Evolutionary conservation across 176 grass and related monocot genomes (phyloP).

Genomic region (Alloteropsis semialata): DNA sequence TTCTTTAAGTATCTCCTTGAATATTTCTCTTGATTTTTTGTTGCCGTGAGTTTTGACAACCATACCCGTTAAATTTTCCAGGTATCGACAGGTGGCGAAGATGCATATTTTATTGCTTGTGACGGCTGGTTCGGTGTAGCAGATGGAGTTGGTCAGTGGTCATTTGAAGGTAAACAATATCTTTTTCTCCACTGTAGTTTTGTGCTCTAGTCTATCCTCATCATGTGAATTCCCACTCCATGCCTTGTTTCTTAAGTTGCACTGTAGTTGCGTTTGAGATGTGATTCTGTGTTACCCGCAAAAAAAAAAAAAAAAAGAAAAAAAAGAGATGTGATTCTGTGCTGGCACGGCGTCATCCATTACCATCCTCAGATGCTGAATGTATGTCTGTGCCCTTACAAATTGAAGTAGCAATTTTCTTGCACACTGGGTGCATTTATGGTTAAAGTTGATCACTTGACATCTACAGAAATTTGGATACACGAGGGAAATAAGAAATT

Average conservation of each 20-base stretch:
- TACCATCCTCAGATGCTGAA: not conserved
- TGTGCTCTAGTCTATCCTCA: not conserved
- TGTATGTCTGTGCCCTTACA: not conserved
- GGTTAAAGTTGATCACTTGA: not conserved
- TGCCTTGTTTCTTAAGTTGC: not conserved
- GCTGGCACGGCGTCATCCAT: not conserved
- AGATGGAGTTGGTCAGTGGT: slow-evolving; percentile 99
- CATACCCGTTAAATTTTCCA: slow-evolving; percentile 35
- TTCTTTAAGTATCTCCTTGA: no score
- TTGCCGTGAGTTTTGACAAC: not conserved
- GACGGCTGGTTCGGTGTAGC: slow-evolving; percentile 93
- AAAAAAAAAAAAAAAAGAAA: no score
- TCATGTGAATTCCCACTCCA: not conserved
- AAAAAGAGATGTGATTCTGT: slow-evolving; percentile 2
- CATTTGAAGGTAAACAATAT: slow-evolving; percentile 77
- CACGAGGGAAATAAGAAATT: not conserved
- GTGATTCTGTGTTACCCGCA: not conserved
- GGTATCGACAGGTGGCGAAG: slow-evolving; percentile 85
- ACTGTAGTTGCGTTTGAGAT: slow-evolving; percentile 6
- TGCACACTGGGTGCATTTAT: not conserved
- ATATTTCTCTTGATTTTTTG: slow-evolving; percentile 6
- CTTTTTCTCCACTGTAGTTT: not conserved
- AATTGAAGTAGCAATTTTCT: not conserved
- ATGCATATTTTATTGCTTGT: slow-evolving; percentile 79
- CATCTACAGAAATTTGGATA: not conserved